Percentiles rank a stretch among this genome's conserved stretches.
Conservation (phyloP, 768 basidiomycete genomes). For the Rubroboletus satanas region DNA sequence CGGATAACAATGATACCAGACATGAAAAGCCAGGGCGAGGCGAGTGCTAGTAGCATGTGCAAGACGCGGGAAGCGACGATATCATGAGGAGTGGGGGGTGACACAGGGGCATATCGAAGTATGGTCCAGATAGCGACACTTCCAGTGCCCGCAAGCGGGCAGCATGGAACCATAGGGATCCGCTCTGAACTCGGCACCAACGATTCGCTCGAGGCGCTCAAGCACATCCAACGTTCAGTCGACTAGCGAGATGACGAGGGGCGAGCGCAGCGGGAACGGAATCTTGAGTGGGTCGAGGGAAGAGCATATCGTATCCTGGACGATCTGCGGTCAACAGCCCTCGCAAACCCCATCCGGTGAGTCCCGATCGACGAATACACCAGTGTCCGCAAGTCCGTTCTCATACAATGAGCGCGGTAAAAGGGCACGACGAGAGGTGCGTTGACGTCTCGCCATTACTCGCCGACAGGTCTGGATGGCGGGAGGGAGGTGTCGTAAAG, state of each 20-base stretch:
- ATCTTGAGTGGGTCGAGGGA: background rate
- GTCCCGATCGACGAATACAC: slow-evolving; percentile 25
- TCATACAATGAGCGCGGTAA: slow-evolving; percentile 35
- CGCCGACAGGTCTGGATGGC: slow-evolving; percentile 16
- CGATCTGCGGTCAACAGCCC: slow-evolving; percentile 22
- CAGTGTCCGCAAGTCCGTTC: slow-evolving; percentile 21
- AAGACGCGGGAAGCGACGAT: background rate
- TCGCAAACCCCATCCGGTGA: slow-evolving; percentile 26
- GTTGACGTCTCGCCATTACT: slow-evolving; percentile 26
- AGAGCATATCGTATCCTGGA: slow-evolving; percentile 13
- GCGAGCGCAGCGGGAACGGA: slow-evolving; percentile 22
- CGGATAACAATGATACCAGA: slow-evolving; percentile 22
- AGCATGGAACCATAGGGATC: background rate
- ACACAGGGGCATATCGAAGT: slow-evolving; percentile 26
- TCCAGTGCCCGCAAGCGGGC: slow-evolving; percentile 29
- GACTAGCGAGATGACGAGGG: slow-evolving; percentile 38
- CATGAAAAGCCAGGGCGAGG: slow-evolving; percentile 14
- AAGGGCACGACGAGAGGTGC: slow-evolving; percentile 23
- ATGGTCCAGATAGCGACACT: slow-evolving; percentile 12
- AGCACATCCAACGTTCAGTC: slow-evolving; percentile 24
- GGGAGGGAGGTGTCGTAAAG: slow-evolving; percentile 22
- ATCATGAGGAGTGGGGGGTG: slow-evolving; percentile 20
- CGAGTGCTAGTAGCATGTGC: slow-evolving; percentile 17
- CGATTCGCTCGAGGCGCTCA: slow-evolving; percentile 21
- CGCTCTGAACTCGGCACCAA: slow-evolving; percentile 9